These are phyloP conservation scores for Hymenotorrendiella dingleyae DNA, from an alignment of 2,329 filamentous ascomycete species.

Conservation along the genomic window DNA sequence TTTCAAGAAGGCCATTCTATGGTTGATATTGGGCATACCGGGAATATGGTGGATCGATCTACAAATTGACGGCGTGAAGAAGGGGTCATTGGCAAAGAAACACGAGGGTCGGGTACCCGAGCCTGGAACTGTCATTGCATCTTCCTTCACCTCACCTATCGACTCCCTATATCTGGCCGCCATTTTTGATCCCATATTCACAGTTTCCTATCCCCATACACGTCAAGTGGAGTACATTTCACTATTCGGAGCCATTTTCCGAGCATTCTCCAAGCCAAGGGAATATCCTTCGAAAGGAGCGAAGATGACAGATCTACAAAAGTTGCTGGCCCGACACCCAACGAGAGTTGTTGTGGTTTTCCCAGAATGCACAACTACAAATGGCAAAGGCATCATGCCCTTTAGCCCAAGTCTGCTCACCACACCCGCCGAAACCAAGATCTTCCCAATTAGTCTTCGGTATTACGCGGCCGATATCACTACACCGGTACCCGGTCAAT, in stretches of 20 bases:
- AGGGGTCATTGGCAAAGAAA: conserved; percentile 76
- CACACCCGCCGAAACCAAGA: conserved; percentile 59
- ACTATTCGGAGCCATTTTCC: conserved; percentile 67
- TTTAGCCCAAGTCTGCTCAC: conserved; percentile 72
- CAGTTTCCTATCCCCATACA: conserved; percentile 70
- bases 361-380: conserved; percentile 90
- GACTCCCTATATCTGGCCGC: conserved; percentile 91
- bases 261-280: conserved; percentile 60
- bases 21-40: conserved; percentile 80
- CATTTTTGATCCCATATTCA: conserved; percentile 95
- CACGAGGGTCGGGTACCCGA: conserved; percentile 69
- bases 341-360: conserved; percentile 77
- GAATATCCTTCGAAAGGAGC: conserved; percentile 40
- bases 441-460: conserved; percentile 86
- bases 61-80: conserved; percentile 94
- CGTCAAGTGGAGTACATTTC: conserved; percentile 70
- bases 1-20: conserved; percentile 77
- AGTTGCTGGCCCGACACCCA: conserved; percentile 63
- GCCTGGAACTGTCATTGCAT: conserved; percentile 75
- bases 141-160: conserved; percentile 86
- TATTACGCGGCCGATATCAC: conserved; percentile 88
- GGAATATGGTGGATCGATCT: conserved; percentile 98
- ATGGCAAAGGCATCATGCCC: conserved; percentile 82
- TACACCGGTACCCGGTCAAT: conserved; percentile 75
- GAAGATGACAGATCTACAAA: conserved; percentile 53